These are phyloP conservation scores for Suaeda aralocaspica DNA, from an alignment of 148 eudicot genomes.

Conservation along the genomic window DNA sequence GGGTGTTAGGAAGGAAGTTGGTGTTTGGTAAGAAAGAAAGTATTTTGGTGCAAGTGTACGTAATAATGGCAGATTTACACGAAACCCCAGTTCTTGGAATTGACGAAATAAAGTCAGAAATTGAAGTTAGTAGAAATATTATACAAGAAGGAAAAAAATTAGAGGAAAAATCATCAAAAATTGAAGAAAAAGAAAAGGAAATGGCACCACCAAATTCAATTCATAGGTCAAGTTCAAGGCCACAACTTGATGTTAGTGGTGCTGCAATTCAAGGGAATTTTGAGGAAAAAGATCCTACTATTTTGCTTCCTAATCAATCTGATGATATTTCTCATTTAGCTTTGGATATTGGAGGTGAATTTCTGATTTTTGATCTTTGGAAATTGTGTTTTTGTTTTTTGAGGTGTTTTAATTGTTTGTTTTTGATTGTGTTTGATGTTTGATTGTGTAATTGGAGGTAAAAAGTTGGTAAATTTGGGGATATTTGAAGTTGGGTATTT, in stretches of 20 bases:
- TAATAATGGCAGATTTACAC: constrained; percentile 11
- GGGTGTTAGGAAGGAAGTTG: neutral
- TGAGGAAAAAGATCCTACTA: constrained; percentile 86
- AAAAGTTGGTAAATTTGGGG: too few species aligned
- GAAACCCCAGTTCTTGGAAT: constrained; percentile 32
- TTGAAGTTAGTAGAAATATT: constrained; percentile 9
- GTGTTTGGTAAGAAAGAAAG: constrained; percentile 26
- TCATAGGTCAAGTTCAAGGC: constrained; percentile 72
- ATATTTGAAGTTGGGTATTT: too few species aligned
- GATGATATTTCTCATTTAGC: constrained; percentile 98
- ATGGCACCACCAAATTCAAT: constrained; percentile 51
- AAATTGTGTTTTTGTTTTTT: too few species aligned
- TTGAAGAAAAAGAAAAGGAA: constrained; percentile 35
- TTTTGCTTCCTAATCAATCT: constrained; percentile 93
- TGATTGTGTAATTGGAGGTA: too few species aligned
- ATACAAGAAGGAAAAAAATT: constrained; percentile 19
- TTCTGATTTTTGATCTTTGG: neutral
- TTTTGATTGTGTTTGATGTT: too few species aligned
- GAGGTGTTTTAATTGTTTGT: neutral
- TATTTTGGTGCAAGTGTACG: neutral
- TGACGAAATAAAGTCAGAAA: constrained; percentile 34
- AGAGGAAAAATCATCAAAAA: neutral
- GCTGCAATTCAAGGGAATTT: constrained; percentile 95
- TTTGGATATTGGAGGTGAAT: constrained; percentile 88
- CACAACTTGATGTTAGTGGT: constrained; percentile 82